Evolutionary conservation across 176 grass and related monocot species (phyloP).

Genomic region (Avena atlantica): DNA sequence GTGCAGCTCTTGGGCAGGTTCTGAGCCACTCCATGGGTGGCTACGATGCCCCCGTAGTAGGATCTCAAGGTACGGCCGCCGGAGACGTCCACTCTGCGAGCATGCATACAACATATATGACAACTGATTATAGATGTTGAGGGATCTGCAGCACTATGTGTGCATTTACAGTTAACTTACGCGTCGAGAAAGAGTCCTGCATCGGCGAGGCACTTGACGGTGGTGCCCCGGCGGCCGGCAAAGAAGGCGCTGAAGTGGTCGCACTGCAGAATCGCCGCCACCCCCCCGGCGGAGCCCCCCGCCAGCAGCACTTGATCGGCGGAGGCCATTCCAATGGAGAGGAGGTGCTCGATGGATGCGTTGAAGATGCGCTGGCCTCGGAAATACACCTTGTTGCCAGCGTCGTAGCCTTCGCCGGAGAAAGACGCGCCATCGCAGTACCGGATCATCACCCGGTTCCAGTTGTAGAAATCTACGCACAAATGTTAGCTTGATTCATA

Average conservation of each 20-base stretch:
- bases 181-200: constrained; percentile 89
- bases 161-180: constrained; percentile 20
- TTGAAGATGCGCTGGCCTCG: constrained; percentile 86
- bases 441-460: constrained; percentile 81
- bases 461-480: constrained; percentile 74
- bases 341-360: constrained; percentile 62
- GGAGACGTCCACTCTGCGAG: constrained; percentile 59
- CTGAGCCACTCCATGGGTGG: constrained; percentile 57
- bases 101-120: background rate
- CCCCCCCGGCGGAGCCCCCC: constrained; percentile 80
- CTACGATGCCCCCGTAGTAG: constrained; percentile 59
- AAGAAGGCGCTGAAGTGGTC: constrained; percentile 77
- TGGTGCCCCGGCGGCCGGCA: constrained; percentile 23
- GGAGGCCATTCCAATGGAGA: constrained; percentile 75
- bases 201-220: constrained; percentile 88
- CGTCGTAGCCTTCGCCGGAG: constrained; percentile 70
- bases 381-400: constrained; percentile 59
- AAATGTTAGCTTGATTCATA: too few species aligned
- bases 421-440: constrained; percentile 96
- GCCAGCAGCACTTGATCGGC: constrained; percentile 61
- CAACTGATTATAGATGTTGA: too few species aligned
- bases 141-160: too few species aligned
- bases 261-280: constrained; percentile 75
- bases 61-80: constrained; percentile 60
- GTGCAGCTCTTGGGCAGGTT: constrained; percentile 77